Base-by-base conservation (phyloP, 352 stramenopile species). In the Globisporangium paddicum region DNA sequence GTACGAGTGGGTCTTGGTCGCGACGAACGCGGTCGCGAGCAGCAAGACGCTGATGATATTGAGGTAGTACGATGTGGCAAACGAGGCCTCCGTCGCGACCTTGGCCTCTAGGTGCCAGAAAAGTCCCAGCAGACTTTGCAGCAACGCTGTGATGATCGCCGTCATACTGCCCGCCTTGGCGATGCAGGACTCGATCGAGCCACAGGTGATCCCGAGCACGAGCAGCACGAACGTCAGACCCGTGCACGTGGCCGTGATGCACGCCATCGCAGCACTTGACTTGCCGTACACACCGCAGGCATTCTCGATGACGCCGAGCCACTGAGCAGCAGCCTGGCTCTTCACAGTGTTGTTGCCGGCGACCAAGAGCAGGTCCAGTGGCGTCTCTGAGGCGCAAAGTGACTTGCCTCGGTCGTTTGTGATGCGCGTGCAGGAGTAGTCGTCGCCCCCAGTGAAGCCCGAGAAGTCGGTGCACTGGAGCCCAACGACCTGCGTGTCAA, bases 51-150 rank as follows among this genome's bases (percentile, higher is more conserved):
- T 76, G 21, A 67, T 46, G 26, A 70, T 55, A n/a, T 64, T 66
- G 16, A 88, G 67, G 26, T 88, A 85, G 21, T 85, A 86, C 0
- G 71, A 77, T 16, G 62, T 78, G 0, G 68, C 75, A 25, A 82
- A 79, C 48, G 61, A 32, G 19, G 75, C 69, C 6, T 53, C 25
- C 34, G 66, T 46, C 6, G 59, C 60, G n/a, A 66, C 53, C 18
- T 62, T 68, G 0, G 72, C 75, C 51, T 85, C 66, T 11, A 73
- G 47, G 32, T 64, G 61, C 75, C 78, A 86, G 18, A 82, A 49
- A n/a, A 67, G 52, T 2, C 69, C 60, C 19, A 88, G 28, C 5
- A 70, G 42, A 7, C 62, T 42, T 40, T 88, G 67, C 19, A 76
- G 68, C 0, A 56, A 28, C 1, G 48, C 63, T 14, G 69, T 70